Evolutionary conservation across 371 early-diverging fungal genomes (phyloP).

Genomic region (Synchytrium microbalum): DNA sequence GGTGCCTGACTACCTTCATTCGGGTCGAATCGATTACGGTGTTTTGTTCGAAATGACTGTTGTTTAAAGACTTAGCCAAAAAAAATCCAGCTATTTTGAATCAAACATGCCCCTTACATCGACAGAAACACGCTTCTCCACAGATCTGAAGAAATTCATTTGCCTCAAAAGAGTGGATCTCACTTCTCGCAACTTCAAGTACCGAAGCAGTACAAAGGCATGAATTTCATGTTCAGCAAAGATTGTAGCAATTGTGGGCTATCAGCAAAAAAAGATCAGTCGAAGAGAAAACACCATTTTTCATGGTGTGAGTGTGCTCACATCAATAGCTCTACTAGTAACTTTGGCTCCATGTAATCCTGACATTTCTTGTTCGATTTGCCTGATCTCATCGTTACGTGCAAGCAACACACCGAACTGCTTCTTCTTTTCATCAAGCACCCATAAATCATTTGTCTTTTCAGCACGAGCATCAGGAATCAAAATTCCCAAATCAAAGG

Average conservation of each 20-base stretch:
- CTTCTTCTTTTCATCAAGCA: conserved; percentile 36
- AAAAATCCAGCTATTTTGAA: not conserved
- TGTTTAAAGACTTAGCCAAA: not conserved
- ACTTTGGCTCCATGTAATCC: conserved; percentile 9
- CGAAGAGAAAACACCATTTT: not conserved
- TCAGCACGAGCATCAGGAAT: conserved; percentile 22
- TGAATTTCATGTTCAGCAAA: conserved; percentile 47
- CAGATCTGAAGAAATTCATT: conserved; percentile 43
- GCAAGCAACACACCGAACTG: conserved; percentile 29
- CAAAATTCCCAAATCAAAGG: conserved; percentile 38
- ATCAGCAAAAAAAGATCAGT: conserved; percentile 2
- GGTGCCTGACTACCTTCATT: not conserved
- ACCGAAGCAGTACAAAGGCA: conserved; percentile 36
- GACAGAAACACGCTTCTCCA: conserved; percentile 34
- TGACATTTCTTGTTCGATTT: conserved; percentile 33
- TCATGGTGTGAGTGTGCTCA: not conserved
- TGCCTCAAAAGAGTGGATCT: conserved; percentile 31
- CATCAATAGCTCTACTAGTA: not conserved
- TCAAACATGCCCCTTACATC: conserved; percentile 14
- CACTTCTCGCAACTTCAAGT: conserved; percentile 29
- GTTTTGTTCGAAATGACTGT: not conserved
- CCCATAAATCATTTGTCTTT: conserved; percentile 16
- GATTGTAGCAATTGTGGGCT: conserved; percentile 36
- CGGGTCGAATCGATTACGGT: conserved; percentile 5
- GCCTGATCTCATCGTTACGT: conserved; percentile 28